Percentiles rank a stretch among this genome's conserved stretches.
Conservation (phyloP, 805 yeast genomes). For the Candida quercuum region DNA sequence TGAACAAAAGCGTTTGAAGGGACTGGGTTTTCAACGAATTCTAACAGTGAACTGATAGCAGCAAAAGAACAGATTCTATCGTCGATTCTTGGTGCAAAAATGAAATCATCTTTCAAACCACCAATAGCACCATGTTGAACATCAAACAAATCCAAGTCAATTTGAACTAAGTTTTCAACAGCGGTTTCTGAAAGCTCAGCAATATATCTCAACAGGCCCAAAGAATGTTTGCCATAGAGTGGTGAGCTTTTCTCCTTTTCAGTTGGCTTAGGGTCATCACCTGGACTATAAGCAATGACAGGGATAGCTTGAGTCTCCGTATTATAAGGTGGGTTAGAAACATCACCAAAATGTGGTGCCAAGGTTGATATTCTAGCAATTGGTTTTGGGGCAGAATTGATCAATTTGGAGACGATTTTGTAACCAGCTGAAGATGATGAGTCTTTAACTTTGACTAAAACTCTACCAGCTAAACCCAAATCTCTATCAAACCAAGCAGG, state of each 20-base stretch:
- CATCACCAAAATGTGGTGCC: conserved; percentile 83
- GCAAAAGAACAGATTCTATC: conserved; percentile 79
- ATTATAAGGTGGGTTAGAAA: conserved; percentile 67
- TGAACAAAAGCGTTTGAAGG: conserved; percentile 40
- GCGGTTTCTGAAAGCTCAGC: conserved; percentile 53
- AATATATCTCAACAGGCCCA: conserved; percentile 62
- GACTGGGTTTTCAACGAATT: conserved; percentile 32
- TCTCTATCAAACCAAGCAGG: conserved; percentile 81
- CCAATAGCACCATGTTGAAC: conserved; percentile 76
- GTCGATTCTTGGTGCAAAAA: conserved; percentile 80
- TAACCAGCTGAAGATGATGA: conserved; percentile 22
- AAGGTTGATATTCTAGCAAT: conserved; percentile 79
- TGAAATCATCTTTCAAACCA: conserved; percentile 70
- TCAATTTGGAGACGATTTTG: conserved; percentile 37
- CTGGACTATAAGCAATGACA: conserved; percentile 52
- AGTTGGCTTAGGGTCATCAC: conserved; percentile 40
- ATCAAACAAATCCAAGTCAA: conserved; percentile 78
- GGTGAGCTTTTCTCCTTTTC: conserved; percentile 62
- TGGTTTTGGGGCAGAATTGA: conserved; percentile 59
- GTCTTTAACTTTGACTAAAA: conserved; percentile 43
- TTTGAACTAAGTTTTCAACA: conserved; percentile 57
- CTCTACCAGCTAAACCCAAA: conserved; percentile 77
- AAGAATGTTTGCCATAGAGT: conserved; percentile 61
- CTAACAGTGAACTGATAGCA: conserved; percentile 57
- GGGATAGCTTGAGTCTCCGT: conserved; percentile 76